Conservation (phyloP, 2,329 filamentous ascomycete genomes). For the Pseudogymnoascus sp. region DNA sequence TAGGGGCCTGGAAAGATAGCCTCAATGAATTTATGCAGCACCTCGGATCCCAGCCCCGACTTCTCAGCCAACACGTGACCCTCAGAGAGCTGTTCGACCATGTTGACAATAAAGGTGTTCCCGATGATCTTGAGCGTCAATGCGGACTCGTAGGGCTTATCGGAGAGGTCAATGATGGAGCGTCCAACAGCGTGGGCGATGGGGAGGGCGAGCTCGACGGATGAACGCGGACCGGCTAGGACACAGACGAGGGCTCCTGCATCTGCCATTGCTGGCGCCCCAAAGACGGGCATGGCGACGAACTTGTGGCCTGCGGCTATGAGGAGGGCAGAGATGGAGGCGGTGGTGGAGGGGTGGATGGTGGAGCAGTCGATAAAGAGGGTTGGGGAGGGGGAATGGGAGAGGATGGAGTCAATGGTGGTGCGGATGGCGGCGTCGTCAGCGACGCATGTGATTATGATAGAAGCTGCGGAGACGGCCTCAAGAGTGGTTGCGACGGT, state of each 20-base stretch:
- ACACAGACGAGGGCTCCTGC: slow-evolving; percentile 66
- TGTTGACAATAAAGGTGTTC: slow-evolving; percentile 79
- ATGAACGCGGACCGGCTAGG: slow-evolving; percentile 55
- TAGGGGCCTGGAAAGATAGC: slow-evolving; percentile 70
- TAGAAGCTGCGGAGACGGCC: slow-evolving; percentile 60
- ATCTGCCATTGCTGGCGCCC: slow-evolving; percentile 63
- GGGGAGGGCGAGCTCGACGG: slow-evolving; percentile 58
- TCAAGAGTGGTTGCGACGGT: slow-evolving; percentile 59
- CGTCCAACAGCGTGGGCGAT: slow-evolving; percentile 66
- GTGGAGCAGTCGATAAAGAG: slow-evolving; percentile 84
- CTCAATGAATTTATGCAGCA: slow-evolving; percentile 65
- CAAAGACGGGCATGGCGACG: slow-evolving; percentile 69
- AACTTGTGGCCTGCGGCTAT: slow-evolving; percentile 60
- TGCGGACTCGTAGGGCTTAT: slow-evolving; percentile 61
- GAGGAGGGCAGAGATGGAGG: slow-evolving; percentile 53
- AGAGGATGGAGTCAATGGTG: slow-evolving; percentile 51
- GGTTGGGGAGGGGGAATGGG: slow-evolving; percentile 57
- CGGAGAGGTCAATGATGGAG: slow-evolving; percentile 62
- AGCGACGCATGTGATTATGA: slow-evolving; percentile 76
- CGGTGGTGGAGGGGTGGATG: slow-evolving; percentile 74
- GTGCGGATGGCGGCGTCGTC: slow-evolving; percentile 67
- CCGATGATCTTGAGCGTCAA: slow-evolving; percentile 73
- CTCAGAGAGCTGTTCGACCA: slow-evolving; percentile 73
- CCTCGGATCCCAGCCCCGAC: slow-evolving; percentile 62
- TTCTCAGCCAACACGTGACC: slow-evolving; percentile 75